A percentile compares a stretch with the other conserved stretches of the same genome.
These are phyloP conservation scores for Pestalotiopsis sp. DNA, from an alignment of 2,329 filamentous ascomycete species.

Conservation along the genomic window DNA sequence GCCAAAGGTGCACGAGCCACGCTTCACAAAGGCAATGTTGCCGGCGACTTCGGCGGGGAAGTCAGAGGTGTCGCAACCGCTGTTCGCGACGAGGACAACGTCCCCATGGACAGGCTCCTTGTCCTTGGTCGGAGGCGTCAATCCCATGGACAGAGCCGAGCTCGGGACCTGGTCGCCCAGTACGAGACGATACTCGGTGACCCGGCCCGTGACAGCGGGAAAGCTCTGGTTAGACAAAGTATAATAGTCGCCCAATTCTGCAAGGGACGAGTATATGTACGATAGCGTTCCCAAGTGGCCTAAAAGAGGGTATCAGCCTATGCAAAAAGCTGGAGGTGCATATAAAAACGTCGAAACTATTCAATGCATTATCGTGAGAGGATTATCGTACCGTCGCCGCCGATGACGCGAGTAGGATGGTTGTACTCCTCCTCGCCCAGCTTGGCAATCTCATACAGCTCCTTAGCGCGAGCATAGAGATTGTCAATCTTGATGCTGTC, in stretches of 20 bases:
- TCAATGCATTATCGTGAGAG: neutral
- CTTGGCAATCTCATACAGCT: constrained; percentile 66
- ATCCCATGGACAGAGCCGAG: constrained; percentile 59
- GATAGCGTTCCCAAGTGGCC: constrained; percentile 67
- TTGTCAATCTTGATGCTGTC: constrained; percentile 55
- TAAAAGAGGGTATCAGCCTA: constrained; percentile 27
- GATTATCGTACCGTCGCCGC: constrained; percentile 56
- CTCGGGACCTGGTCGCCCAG: constrained; percentile 54
- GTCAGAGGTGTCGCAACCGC: constrained; percentile 67
- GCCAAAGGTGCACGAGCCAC: constrained; percentile 73
- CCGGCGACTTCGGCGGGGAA: constrained; percentile 62
- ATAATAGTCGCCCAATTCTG: constrained; percentile 62
- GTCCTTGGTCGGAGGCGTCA: constrained; percentile 67
- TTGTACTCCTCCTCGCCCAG: constrained; percentile 61
- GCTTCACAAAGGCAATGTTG: constrained; percentile 70
- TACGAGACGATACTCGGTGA: constrained; percentile 61
- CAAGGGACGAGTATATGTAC: constrained; percentile 61
- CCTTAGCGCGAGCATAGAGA: constrained; percentile 60
- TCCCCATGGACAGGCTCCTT: constrained; percentile 61
- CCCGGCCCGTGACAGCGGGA: constrained; percentile 61
- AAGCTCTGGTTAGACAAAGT: constrained; percentile 65
- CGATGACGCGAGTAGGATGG: constrained; percentile 73
- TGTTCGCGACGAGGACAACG: constrained; percentile 61
- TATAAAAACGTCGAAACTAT: neutral
- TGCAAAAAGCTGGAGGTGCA: neutral